Evolutionary conservation across 176 grass and related monocot species (phyloP).

Genomic region (Elymus sibiricus): DNA sequence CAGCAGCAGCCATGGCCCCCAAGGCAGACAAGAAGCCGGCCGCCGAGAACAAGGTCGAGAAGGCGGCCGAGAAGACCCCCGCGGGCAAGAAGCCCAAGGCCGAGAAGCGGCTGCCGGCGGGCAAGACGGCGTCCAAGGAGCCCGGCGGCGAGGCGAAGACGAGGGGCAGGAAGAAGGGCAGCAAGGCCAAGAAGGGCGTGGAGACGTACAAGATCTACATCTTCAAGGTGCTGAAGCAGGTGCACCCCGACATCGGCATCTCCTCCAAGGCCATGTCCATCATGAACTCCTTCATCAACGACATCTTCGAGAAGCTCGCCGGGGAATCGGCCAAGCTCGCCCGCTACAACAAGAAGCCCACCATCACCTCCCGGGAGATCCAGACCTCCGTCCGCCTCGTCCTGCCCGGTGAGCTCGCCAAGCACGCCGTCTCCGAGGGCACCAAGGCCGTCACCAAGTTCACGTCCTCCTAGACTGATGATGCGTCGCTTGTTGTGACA

Average conservation of each 20-base stretch:
- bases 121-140: not conserved
- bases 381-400: conserved; percentile 63
- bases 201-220: conserved; percentile 99
- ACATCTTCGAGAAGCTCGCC: conserved; percentile 90
- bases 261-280: conserved; percentile 97
- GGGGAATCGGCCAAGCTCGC: conserved; percentile 36
- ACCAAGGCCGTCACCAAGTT: conserved; percentile 67
- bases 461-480: conserved; percentile 15
- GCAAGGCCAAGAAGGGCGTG: conserved; percentile 42
- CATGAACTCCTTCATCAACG: conserved; percentile 97
- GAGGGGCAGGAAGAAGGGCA: not conserved
- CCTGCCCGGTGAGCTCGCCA: conserved; percentile 60
- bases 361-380: conserved; percentile 49
- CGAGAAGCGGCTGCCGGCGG: not conserved
- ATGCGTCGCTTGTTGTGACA: no score
- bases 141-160: not conserved
- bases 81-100: not conserved
- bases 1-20: not conserved
- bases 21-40: not conserved
- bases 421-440: conserved; percentile 59
- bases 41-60: not conserved
- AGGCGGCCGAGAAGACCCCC: not conserved
- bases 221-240: conserved; percentile 96
- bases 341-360: conserved; percentile 64
- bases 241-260: conserved; percentile 84